Evolutionary conservation across 2,329 filamentous ascomycete species (phyloP), one percentile per base, ranked within the genome.

Genomic region (Ophiostoma himal-ulmi): DNA sequence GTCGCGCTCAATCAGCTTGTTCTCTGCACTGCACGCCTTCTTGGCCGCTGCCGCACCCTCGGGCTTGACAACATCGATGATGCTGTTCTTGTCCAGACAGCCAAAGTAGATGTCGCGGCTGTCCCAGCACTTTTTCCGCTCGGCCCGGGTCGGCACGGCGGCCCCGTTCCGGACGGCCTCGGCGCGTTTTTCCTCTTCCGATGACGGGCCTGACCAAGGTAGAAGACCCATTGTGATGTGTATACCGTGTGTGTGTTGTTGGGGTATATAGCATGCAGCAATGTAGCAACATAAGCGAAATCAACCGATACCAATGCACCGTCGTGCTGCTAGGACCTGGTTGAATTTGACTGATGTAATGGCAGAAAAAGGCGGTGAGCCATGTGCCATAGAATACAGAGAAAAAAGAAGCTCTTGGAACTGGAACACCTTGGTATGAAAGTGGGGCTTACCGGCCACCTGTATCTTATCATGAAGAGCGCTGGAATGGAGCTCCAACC

Each of bases 61-160:
- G 68, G 83, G 80, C 75, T 82, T 81, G 74, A 79, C 75, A 22
- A 83, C 80, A 80, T 99, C 94, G 74, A 97, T 79, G 75, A 99
- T 94, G 77, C 85, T 82, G 82, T 93, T 85, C 74, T 86, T 85
- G 81, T 98, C 93, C 65, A 99, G 86, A 77, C 95, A 99, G 74
- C 83, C 82, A 80, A 96, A 98, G 85, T 95, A 98, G 73, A 82
- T 81, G 81, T 99, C 95, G 75, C 95, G 89, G 66, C 91, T 89
- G 76, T 93, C 91, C 91, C 94, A 99, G 87, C 95, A 99, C 77
- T 86, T 84, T 76, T 88, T 84, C 77, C 95, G 90, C 79, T 94
- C 91, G 73, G 85, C 87, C 74, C 94, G 90, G 77, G 92, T 91
- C n/a, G 95, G 95, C 5, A 94, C 93, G 76, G 94, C 83, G 74